Evolutionary conservation across 257 asterid genomes (phyloP).

Genomic region (Solanum ossicruentum): DNA sequence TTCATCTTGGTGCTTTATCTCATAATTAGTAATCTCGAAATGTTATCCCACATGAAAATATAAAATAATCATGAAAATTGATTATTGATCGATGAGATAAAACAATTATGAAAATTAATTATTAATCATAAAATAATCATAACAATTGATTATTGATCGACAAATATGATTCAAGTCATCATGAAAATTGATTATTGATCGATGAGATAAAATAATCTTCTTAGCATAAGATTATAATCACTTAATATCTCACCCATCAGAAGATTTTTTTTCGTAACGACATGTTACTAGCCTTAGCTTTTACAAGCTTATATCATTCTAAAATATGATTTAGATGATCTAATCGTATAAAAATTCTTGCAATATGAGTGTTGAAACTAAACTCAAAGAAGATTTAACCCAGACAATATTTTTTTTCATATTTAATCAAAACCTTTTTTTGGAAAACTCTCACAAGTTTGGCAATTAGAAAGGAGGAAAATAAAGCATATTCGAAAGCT

Average conservation of each 20-base stretch:
- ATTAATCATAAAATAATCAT: no score
- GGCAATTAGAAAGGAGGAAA: neutral
- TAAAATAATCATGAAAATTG: neutral
- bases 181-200: no score
- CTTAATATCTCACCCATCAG: neutral
- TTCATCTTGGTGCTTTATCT: neutral
- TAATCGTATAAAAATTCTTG: neutral
- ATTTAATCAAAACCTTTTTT: neutral
- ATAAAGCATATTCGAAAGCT: neutral
- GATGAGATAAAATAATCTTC: no score
- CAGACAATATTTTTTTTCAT: neutral
- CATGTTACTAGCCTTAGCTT: neutral
- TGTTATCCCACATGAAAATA: neutral
- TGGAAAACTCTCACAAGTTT: neutral
- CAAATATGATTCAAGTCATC: neutral
- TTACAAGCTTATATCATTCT: neutral
- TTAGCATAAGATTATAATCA: no score
- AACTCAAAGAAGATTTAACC: neutral
- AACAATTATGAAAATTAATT: no score
- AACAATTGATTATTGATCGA: no score
- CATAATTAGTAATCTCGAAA: neutral
- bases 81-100: no score
- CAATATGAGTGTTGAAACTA: neutral
- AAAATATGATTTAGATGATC: neutral
- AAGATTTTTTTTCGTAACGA: no score